Conservation (phyloP, 192 early-diverging fungal genomes). For the Rhizophagus clarus region DNA sequence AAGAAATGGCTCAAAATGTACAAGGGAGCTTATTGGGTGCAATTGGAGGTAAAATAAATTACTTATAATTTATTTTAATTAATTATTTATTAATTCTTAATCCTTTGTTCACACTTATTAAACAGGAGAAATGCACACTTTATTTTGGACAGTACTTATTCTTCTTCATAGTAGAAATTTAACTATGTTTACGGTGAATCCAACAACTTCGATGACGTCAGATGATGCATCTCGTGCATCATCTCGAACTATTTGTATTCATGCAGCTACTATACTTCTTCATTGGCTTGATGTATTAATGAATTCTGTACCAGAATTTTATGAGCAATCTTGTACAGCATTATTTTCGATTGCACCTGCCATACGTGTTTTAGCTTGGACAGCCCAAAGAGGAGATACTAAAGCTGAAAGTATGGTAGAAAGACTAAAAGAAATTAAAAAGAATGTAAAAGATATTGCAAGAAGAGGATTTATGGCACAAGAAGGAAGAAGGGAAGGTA, state of each 20-base stretch:
- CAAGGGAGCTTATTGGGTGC: slow-evolving; percentile 24
- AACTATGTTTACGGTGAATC: slow-evolving; percentile 24
- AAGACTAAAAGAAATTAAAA: slow-evolving; percentile 30
- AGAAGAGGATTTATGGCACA: slow-evolving; percentile 17
- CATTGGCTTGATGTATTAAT: slow-evolving; percentile 32
- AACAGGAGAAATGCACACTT: slow-evolving; percentile 31
- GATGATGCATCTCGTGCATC: slow-evolving; percentile 11
- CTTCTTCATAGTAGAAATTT: slow-evolving; percentile 32
- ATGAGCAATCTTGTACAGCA: slow-evolving; percentile 31
- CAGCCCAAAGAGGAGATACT: slow-evolving; percentile 27
- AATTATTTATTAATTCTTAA: not conserved
- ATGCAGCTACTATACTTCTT: slow-evolving; percentile 32
- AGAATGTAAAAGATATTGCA: slow-evolving; percentile 27
- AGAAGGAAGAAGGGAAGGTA: not conserved
- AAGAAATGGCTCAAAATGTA: slow-evolving; percentile 28
- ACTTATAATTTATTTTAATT: not conserved
- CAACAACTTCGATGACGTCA: not conserved
- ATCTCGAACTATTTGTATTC: slow-evolving; percentile 32
- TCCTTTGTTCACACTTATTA: not conserved
- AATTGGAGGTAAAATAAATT: slow-evolving; percentile 24
- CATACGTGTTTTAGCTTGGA: slow-evolving; percentile 30
- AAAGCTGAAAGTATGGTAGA: slow-evolving; percentile 27
- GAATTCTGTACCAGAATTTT: slow-evolving; percentile 25
- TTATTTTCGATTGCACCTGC: slow-evolving; percentile 29
- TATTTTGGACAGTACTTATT: slow-evolving; percentile 32